Conservation (phyloP, 306 rosid species). For the Lathyrus oleraceus region DNA sequence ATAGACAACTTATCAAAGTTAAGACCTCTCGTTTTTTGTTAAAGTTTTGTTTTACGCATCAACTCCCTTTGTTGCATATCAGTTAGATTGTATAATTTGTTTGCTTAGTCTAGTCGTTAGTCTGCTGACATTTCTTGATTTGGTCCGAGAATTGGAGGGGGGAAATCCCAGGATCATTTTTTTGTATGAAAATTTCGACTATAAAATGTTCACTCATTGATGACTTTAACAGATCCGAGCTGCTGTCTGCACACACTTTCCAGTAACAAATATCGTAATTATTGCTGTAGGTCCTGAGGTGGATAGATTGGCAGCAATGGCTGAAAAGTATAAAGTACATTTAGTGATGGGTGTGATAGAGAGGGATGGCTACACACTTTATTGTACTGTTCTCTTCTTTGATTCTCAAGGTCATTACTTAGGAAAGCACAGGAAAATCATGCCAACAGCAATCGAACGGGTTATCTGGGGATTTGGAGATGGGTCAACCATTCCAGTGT, state of each 20-base stretch:
- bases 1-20: too few species aligned
- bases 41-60: too few species aligned
- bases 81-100: too few species aligned
- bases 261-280: slow-evolving; percentile 1
- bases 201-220: background rate
- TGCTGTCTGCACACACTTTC: background rate
- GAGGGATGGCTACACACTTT: slow-evolving; percentile 91
- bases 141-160: too few species aligned
- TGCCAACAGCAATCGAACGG: slow-evolving; percentile 89
- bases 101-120: too few species aligned
- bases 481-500: slow-evolving; percentile 92
- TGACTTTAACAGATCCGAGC: background rate
- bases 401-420: slow-evolving; percentile 83
- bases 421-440: slow-evolving; percentile 90
- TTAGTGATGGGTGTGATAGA: slow-evolving; percentile 93
- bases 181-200: too few species aligned
- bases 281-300: slow-evolving; percentile 80
- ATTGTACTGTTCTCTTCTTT: slow-evolving; percentile 80
- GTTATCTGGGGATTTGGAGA: slow-evolving; percentile 96
- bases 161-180: too few species aligned
- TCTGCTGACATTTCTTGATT: too few species aligned
- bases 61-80: too few species aligned
- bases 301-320: slow-evolving; percentile 90
- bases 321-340: slow-evolving; percentile 78
- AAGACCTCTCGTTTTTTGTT: too few species aligned